Percentiles rank a stretch among this genome's conserved stretches.
These are phyloP conservation scores for Aquanectria penicillioides DNA, from an alignment of 2,329 filamentous ascomycete genomes.

Conservation along the genomic window DNA sequence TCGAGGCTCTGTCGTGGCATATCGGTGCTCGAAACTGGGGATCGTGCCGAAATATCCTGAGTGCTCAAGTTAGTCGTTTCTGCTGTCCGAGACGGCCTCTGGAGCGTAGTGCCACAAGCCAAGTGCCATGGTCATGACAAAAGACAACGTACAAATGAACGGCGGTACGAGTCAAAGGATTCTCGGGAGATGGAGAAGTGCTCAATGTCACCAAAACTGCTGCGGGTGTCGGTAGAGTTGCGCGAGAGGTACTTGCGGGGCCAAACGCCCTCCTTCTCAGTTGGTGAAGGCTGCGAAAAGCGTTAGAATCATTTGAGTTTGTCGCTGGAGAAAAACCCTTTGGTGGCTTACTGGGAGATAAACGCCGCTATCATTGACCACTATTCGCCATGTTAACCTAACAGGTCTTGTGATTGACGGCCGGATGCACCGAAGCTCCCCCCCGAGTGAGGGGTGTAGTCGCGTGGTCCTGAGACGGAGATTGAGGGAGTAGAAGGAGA, in stretches of 20 bases:
- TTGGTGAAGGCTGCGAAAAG: constrained; percentile 77
- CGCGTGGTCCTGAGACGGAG: constrained; percentile 20
- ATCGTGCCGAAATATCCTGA: constrained; percentile 90
- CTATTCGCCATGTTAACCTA: constrained; percentile 59
- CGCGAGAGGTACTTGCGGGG: constrained; percentile 62
- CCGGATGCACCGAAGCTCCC: constrained; percentile 29
- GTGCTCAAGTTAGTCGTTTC: constrained; percentile 29
- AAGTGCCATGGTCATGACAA: too few species aligned
- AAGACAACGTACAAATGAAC: constrained; percentile 84
- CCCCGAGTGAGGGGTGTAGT: constrained; percentile 21
- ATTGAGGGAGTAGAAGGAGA: not conserved
- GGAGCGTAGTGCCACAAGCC: too few species aligned
- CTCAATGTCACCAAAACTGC: constrained; percentile 83
- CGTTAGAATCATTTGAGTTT: constrained; percentile 14
- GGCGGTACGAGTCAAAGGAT: constrained; percentile 95
- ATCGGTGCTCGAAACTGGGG: constrained; percentile 73
- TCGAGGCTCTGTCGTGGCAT: constrained; percentile 81
- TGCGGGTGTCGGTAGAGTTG: constrained; percentile 64
- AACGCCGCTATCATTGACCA: constrained; percentile 94
- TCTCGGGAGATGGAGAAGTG: constrained; percentile 95
- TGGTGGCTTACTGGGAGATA: constrained; percentile 81
- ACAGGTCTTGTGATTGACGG: constrained; percentile 36
- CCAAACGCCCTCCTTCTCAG: constrained; percentile 87
- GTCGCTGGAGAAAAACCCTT: not conserved
- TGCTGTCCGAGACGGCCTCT: not conserved